A percentile compares a stretch with the other conserved stretches of the same genome.
phyloP scores from a whole-genome alignment of 495 filamentous ascomycete species.

The Aspergillus haitiensis region DNA sequence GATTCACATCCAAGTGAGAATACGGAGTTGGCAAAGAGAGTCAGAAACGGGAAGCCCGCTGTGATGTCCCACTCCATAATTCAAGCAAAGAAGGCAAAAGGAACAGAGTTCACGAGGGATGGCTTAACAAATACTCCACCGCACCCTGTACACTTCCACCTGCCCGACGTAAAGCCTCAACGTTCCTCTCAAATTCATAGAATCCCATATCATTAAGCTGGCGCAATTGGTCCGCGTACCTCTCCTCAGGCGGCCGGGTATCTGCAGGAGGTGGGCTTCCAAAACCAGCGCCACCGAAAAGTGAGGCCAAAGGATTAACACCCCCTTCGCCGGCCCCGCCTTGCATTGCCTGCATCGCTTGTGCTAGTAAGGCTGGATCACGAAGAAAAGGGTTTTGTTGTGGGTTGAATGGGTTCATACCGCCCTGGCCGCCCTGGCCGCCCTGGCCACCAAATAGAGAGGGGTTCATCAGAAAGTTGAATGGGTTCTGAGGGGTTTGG shows the following conservation, averaged over 20 bases:
- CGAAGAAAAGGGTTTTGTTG: slow-evolving; percentile 50
- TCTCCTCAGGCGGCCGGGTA: slow-evolving; percentile 87
- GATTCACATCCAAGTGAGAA: slow-evolving; percentile 11
- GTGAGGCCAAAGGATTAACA: slow-evolving; percentile 38
- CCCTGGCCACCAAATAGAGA: slow-evolving; percentile 37
- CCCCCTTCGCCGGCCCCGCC: slow-evolving; percentile 34
- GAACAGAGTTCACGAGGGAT: slow-evolving; percentile 25
- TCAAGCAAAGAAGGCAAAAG: neutral
- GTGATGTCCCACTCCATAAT: slow-evolving; percentile 1
- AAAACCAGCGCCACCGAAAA: slow-evolving; percentile 45
- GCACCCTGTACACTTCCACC: slow-evolving; percentile 96
- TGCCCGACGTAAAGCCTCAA: slow-evolving; percentile 81
- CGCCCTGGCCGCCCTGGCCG: slow-evolving; percentile 33
- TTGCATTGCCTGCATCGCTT: slow-evolving; percentile 50
- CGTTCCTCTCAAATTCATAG: slow-evolving; percentile 91
- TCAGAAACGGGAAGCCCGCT: slow-evolving; percentile 5
- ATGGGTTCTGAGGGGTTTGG: slow-evolving; percentile 51
- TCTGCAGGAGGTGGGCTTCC: slow-evolving; percentile 55
- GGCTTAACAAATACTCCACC: slow-evolving; percentile 67
- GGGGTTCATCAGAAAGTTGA: slow-evolving; percentile 52
- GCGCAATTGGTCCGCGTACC: slow-evolving; percentile 84
- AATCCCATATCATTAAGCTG: slow-evolving; percentile 99
- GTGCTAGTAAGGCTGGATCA: slow-evolving; percentile 48
- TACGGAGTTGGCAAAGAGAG: slow-evolving; percentile 8
- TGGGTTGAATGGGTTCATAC: slow-evolving; percentile 48